phyloP scores from a whole-genome alignment of 768 basidiomycete species.

The Saitozyma podzolica region DNA sequence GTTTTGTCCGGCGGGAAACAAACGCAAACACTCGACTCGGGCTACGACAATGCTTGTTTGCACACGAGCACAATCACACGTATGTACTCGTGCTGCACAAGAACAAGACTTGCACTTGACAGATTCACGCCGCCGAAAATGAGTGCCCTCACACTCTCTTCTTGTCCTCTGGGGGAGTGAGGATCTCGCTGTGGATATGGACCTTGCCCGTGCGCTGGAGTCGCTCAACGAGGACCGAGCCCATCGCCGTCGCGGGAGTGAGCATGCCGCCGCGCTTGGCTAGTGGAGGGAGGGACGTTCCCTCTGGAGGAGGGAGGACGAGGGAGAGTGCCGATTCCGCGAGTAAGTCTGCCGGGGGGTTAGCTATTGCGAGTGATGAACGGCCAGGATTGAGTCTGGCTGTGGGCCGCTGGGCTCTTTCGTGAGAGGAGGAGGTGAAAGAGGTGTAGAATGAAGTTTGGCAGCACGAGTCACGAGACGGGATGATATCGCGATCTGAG shows the following conservation, averaged over 20 bases:
- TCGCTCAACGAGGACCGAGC: slow-evolving; percentile 70
- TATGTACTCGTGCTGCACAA: not conserved
- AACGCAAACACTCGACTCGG: too few relatives aligned
- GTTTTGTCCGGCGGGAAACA: too few relatives aligned
- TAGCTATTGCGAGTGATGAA: not conserved
- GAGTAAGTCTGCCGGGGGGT: slow-evolving; percentile 63
- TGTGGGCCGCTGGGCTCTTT: too few relatives aligned
- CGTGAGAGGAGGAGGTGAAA: not conserved
- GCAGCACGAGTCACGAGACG: not conserved
- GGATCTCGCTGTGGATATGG: slow-evolving; percentile 25
- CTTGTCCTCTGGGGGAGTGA: not conserved
- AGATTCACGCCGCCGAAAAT: not conserved
- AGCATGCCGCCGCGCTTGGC: slow-evolving; percentile 72
- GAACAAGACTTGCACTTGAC: not conserved
- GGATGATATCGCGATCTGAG: not conserved
- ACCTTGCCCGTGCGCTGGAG: slow-evolving; percentile 60
- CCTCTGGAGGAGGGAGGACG: slow-evolving; percentile 57
- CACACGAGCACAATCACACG: not conserved
- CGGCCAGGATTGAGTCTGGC: not conserved
- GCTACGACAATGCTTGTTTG: too few relatives aligned
- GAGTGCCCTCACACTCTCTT: not conserved
- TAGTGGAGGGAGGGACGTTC: slow-evolving; percentile 61
- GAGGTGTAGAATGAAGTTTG: not conserved
- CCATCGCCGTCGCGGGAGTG: slow-evolving; percentile 80
- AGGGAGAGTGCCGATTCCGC: slow-evolving; percentile 74